Evolutionary conservation across 164 flowering plant genomes (phyloP).

Genomic region (Dillenia turbinata): DNA sequence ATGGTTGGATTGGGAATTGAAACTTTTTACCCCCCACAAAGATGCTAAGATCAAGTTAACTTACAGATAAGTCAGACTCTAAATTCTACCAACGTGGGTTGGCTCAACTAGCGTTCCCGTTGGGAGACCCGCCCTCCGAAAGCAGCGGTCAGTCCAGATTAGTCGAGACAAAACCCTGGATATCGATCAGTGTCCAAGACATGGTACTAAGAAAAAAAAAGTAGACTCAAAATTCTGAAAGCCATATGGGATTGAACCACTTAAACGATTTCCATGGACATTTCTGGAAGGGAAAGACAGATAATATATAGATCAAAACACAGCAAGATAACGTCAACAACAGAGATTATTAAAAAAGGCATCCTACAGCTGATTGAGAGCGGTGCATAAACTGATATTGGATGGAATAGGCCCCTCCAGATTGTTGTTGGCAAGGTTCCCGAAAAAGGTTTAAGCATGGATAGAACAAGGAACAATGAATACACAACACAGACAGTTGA

Average conservation of each 20-base stretch:
- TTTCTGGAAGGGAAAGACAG: constrained; percentile 36
- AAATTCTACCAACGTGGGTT: too few species aligned
- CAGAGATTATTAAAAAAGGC: neutral
- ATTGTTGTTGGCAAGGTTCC: constrained; percentile 80
- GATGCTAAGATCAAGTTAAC: constrained; percentile 12
- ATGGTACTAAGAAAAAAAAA: too few species aligned
- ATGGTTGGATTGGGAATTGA: neutral
- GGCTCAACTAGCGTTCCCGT: too few species aligned
- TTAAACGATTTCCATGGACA: constrained; percentile 78
- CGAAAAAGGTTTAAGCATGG: constrained; percentile 5
- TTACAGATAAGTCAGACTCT: constrained; percentile 83
- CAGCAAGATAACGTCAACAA: neutral
- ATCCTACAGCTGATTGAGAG: constrained; percentile 82
- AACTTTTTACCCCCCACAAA: too few species aligned
- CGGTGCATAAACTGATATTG: constrained; percentile 55
- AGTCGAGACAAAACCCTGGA: too few species aligned
- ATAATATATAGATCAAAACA: neutral
- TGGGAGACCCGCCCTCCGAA: too few species aligned
- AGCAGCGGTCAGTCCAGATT: too few species aligned
- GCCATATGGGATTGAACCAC: constrained; percentile 70
- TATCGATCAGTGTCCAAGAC: too few species aligned
- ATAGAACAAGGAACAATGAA: neutral
- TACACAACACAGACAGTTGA: neutral
- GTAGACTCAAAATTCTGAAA: constrained; percentile 71
- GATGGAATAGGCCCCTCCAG: constrained; percentile 74